Evolutionary conservation across 2,329 filamentous ascomycete species (phyloP), one percentile per base, ranked within the genome.

Genomic region (Botrytis hyacinthi): DNA sequence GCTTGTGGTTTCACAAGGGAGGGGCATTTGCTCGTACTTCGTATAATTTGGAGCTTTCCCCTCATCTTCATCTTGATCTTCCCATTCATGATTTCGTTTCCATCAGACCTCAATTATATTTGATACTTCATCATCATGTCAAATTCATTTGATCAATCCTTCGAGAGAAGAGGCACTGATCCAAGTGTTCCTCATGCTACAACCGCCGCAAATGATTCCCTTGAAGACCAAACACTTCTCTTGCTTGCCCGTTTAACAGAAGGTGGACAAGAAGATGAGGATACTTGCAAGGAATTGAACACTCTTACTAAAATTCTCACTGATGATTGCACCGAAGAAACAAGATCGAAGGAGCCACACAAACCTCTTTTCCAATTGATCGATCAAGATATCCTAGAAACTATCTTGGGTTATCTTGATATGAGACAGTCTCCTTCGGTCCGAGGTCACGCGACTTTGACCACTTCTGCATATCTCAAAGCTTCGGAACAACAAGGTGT

Each of bases 161-260:
- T 48, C 48, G 63, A 74, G 60, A 73, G 63, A 67, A 54, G 70
- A 48, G 44, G 61, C 22, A 74, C 77, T 46, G 78, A 79, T 75
- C 73, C 77, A 26, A 79, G 76, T 57, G 74, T 77, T 35, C 74
- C 77, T 57, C 71, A 72, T 69, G 20, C 46, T 40, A 68, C 75
- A 62, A 48, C 73, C 61, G 51, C 74, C 16, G 59, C 75, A 71
- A 77, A 79, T 76, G 75, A 73, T 12, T 78, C 80, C 20, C 73
- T 79, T 8, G 79, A 80, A 74, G 80, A 81, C 60, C 77, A 78
- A 54, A 78, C 76, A 26, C 63, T 81, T 29, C 74, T 80, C 18
- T 90, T 95, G 77, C 89, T 98, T 77, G 95, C 95, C 37, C 92
- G 93, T 79, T 85, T 98, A 78, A 97, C 98, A 91, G 93, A 97